Base-by-base conservation (phyloP, 192 early-diverging fungal genomes). In the Mortierella claussenii region DNA sequence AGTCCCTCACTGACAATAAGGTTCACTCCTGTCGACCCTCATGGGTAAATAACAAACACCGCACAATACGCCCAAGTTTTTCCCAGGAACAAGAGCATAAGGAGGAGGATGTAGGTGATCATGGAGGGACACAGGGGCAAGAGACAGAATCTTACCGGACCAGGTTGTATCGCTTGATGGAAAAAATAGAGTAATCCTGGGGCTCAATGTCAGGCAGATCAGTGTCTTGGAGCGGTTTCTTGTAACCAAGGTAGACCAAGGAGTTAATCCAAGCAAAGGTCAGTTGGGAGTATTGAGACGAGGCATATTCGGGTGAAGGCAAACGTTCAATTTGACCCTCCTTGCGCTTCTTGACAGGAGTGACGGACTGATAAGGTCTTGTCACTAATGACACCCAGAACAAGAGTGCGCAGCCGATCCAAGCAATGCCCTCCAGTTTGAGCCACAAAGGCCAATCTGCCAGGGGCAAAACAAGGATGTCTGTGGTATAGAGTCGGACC, bases 171-270 rank as follows among this genome's bases (percentile, higher is more conserved):
- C 57, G 62, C 24, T 60, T 61, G 31, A 76, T 61, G 5, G 73
- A 67, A 40, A 44, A 34, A 8, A 27, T 31, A 30, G 64, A 62
- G 40, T 66, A 68, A 36, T 92, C 88, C 4, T 59, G 32, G 15
- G 68, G 33, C 45, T 80, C 69, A 26, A 95, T 76, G 4, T 81
- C 67, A 53, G 84, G 85, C 32, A 95, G 55, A 37, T 95, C 89
- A 32, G 79, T 55, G 15, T 82, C 76, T n/a, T 83, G 81, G 17
- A 95, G 81, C n/a, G 81, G 81, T 30, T 84, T 65, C 46, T 46
- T 66, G 30, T 79, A 79, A 11, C 93, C 92, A 9, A 82, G 69
- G 34, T 69, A 64, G 0, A 82, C 55, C 54, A 82, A 31, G 15
- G 68, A 65, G 55, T 79, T 82, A 4, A 75, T 45, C 80, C 80